Evolutionary conservation across 108 stramenopile genomes (phyloP).

Genomic region (Fragilariopsis cylindrus): DNA sequence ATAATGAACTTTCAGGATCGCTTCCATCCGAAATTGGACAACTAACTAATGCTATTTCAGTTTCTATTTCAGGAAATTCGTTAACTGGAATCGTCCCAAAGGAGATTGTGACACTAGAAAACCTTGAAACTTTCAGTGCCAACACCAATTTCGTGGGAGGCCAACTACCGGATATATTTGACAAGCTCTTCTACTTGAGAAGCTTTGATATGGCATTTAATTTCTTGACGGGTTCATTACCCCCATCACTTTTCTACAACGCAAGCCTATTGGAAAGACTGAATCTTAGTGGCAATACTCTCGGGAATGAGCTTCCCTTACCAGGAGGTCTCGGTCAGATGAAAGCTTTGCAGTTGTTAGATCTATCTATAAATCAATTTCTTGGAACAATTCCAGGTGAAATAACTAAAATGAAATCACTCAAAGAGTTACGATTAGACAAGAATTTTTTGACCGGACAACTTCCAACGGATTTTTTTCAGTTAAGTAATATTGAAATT

Average conservation of each 20-base stretch:
- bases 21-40: slow-evolving; percentile 33
- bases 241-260: slow-evolving; percentile 19
- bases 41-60: neutral
- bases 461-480: slow-evolving; percentile 38
- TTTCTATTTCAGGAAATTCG: slow-evolving; percentile 9
- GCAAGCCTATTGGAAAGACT: neutral
- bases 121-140: slow-evolving; percentile 13
- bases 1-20: slow-evolving; percentile 25
- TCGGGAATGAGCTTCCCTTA: slow-evolving; percentile 6
- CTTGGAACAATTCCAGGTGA: slow-evolving; percentile 43
- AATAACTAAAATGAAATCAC: slow-evolving; percentile 19
- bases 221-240: slow-evolving; percentile 46
- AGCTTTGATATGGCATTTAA: slow-evolving; percentile 16
- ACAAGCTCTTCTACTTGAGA: slow-evolving; percentile 21
- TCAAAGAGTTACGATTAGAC: slow-evolving; percentile 42
- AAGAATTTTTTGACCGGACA: slow-evolving; percentile 45
- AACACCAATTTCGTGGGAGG: slow-evolving; percentile 20
- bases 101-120: slow-evolving; percentile 10
- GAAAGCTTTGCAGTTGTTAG: neutral
- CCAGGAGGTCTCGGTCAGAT: slow-evolving; percentile 3
- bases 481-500: slow-evolving; percentile 22
- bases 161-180: slow-evolving; percentile 43
- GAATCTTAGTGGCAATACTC: neutral
- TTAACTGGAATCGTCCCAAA: slow-evolving; percentile 18
- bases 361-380: slow-evolving; percentile 35